Conservation (phyloP, 1,284 basidiomycete species). For the Fomes fomentarius region DNA sequence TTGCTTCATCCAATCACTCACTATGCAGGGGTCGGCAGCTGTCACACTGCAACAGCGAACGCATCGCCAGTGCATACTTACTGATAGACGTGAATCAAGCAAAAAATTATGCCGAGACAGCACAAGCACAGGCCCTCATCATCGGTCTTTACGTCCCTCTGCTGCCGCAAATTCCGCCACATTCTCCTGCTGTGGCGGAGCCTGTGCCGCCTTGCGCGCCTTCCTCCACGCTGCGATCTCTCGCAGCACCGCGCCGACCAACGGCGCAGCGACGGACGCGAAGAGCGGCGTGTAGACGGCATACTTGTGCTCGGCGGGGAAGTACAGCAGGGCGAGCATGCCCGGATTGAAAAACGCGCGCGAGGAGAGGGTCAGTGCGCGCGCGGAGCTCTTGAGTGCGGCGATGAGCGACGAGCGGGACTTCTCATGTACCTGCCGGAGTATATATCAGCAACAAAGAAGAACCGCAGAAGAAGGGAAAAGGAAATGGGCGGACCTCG, state of each 20-base stretch:
- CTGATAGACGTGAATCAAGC: too few relatives aligned
- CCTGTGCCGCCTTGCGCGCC: conserved; percentile 19
- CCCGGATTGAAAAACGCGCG: conserved; percentile 96
- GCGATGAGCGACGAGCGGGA: conserved; percentile 45
- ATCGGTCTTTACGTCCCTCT: background rate
- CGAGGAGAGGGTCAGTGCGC: conserved; percentile 76
- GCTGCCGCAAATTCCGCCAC: background rate
- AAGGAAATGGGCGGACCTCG: conserved; percentile 48
- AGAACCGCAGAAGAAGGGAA: background rate
- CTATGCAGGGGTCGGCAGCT: too few relatives aligned
- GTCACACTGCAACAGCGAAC: too few relatives aligned
- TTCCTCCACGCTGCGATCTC: conserved; percentile 66
- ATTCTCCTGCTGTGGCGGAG: too few relatives aligned
- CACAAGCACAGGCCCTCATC: too few relatives aligned
- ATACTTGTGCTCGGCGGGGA: conserved; percentile 94
- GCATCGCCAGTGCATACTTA: too few relatives aligned
- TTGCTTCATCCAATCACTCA: too few relatives aligned
- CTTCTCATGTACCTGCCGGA: conserved; percentile 46
- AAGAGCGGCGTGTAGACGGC: conserved; percentile 94
- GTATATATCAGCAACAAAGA: too few relatives aligned
- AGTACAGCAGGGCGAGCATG: conserved; percentile 96
- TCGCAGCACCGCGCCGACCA: conserved; percentile 74
- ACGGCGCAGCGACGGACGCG: conserved; percentile 83
- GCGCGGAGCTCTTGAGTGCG: conserved; percentile 63
- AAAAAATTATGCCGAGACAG: too few relatives aligned